A percentile compares a stretch with the other conserved stretches of the same genome.
Conservation (phyloP, 1,284 basidiomycete species). For the Fereydounia khargensis region DNA sequence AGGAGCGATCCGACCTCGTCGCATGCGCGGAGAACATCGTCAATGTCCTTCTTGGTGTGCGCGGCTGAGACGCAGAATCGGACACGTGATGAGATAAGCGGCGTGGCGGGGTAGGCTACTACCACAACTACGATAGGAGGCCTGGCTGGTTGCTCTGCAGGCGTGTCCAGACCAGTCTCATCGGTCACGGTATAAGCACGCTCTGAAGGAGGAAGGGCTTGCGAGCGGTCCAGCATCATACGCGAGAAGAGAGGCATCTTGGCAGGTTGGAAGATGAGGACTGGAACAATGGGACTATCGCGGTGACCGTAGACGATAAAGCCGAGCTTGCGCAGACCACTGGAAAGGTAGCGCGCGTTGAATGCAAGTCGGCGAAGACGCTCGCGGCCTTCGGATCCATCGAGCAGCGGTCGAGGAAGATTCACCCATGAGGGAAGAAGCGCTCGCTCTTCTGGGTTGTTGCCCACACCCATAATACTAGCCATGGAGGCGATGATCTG, state of each 20-base stretch:
- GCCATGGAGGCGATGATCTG: constrained; percentile 92
- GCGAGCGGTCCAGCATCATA: constrained; percentile 52
- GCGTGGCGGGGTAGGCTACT: constrained; percentile 71
- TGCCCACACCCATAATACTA: constrained; percentile 79
- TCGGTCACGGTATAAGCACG: constrained; percentile 35
- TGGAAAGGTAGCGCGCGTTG: constrained; percentile 88
- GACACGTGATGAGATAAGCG: constrained; percentile 82
- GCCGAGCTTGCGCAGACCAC: constrained; percentile 83
- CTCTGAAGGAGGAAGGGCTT: constrained; percentile 44
- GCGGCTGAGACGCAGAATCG: constrained; percentile 91
- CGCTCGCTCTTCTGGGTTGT: constrained; percentile 36
- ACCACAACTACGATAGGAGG: constrained; percentile 54
- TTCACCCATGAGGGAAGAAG: constrained; percentile 50
- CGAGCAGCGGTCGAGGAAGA: constrained; percentile 41
- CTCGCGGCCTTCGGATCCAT: constrained; percentile 69
- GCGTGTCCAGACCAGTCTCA: constrained; percentile 30
- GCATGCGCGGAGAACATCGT: constrained; percentile 78
- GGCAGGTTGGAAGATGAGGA: constrained; percentile 86
- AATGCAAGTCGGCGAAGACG: constrained; percentile 86
- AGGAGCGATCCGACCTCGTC: constrained; percentile 88
- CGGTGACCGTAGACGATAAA: constrained; percentile 94
- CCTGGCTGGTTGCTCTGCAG: constrained; percentile 26
- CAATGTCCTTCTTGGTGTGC: constrained; percentile 96
- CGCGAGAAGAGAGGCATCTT: constrained; percentile 55
- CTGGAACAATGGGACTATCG: constrained; percentile 88